phyloP scores from a whole-genome alignment of 2,329 filamentous ascomycete species.

The Talaromyces sp. region DNA sequence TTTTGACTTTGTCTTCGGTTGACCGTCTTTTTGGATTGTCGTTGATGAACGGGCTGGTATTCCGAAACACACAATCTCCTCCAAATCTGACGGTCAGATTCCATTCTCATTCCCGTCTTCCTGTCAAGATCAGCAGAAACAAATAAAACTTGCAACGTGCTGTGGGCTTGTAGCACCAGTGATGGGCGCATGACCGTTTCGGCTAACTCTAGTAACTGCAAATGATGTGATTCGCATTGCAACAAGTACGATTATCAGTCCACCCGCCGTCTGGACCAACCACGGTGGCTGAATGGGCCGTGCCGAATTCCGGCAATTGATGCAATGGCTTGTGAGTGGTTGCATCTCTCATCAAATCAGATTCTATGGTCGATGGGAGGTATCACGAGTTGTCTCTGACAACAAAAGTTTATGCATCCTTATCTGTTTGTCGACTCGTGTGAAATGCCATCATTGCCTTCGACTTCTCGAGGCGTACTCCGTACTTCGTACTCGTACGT shows the following conservation, averaged over 20 bases:
- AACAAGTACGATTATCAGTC: neutral
- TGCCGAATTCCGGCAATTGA: constrained; percentile 1
- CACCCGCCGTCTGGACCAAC: neutral
- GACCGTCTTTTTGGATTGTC: neutral
- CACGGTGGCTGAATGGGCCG: constrained; percentile 1
- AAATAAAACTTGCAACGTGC: neutral
- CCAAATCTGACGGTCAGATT: neutral
- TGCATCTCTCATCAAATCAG: neutral
- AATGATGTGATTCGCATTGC: constrained; percentile 1
- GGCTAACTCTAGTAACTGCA: neutral
- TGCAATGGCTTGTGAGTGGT: neutral
- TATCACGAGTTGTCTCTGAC: neutral
- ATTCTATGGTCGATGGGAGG: neutral
- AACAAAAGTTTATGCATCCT: neutral
- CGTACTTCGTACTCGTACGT: neutral
- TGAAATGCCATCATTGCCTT: neutral
- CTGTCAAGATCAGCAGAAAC: neutral
- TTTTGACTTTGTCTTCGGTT: neutral
- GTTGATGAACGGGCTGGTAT: neutral
- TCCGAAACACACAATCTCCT: constrained; percentile 1
- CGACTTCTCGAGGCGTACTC: neutral
- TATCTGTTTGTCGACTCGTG: neutral
- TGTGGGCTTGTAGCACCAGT: neutral
- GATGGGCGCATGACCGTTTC: constrained; percentile 14
- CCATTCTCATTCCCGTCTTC: neutral